Conservation (phyloP, 2,329 filamentous ascomycete species). For the Ascochyta pisi region DNA sequence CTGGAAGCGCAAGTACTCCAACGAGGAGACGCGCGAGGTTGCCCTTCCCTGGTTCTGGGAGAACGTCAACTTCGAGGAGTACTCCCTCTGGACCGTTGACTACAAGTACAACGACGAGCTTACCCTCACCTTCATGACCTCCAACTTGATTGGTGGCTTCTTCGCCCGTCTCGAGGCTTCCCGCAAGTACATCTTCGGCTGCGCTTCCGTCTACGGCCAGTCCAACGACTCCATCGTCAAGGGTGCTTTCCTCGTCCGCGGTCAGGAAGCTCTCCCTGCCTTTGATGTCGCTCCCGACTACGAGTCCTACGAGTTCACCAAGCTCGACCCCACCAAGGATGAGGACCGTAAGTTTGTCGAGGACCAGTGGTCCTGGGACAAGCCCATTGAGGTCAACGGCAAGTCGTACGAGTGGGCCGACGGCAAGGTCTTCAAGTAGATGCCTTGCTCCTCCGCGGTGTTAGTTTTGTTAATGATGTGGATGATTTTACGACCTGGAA, state of each 20-base stretch:
- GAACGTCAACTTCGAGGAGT: constrained; percentile 91
- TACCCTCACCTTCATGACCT: constrained; percentile 97
- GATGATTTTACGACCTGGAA: constrained; percentile 46
- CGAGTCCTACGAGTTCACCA: constrained; percentile 95
- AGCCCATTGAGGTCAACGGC: constrained; percentile 77
- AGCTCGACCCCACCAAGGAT: constrained; percentile 87
- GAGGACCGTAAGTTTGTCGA: constrained; percentile 88
- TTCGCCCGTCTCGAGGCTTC: constrained; percentile 95
- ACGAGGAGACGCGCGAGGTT: constrained; percentile 81
- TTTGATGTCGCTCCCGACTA: constrained; percentile 97
- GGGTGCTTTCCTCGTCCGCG: constrained; percentile 94
- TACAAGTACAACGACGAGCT: constrained; percentile 99
- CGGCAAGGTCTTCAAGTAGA: constrained; percentile 99
- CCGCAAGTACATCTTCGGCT: constrained; percentile 97
- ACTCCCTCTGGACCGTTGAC: constrained; percentile 90
- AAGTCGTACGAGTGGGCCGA: constrained; percentile 89
- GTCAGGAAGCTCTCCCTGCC: constrained; percentile 82
- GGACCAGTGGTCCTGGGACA: constrained; percentile 91
- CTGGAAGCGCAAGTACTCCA: constrained; percentile 99
- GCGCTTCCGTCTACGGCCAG: constrained; percentile 84
- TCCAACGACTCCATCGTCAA: constrained; percentile 89
- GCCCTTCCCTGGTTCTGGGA: constrained; percentile 99
- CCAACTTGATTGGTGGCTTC: constrained; percentile 97
- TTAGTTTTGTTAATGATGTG: constrained; percentile 39
- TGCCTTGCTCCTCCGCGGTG: constrained; percentile 25